Percentiles rank a stretch among this genome's conserved stretches.
phyloP scores from a whole-genome alignment of 1,284 basidiomycete species.

The Ceratobasidium sp. region DNA sequence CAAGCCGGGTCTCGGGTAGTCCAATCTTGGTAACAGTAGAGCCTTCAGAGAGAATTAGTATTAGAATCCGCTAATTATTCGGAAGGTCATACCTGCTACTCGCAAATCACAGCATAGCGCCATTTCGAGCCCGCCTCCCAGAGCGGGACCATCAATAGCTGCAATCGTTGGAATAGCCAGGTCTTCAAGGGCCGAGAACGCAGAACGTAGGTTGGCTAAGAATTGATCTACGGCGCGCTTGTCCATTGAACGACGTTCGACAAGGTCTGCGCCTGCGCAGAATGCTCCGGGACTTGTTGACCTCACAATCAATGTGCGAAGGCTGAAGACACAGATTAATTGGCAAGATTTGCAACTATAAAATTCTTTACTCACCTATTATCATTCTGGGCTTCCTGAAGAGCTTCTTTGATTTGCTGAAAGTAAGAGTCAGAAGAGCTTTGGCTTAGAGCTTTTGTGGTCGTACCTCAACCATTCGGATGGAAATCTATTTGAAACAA shows the following conservation, averaged over 20 bases:
- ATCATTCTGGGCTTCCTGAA: constrained; percentile 19
- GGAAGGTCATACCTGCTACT: constrained; percentile 70
- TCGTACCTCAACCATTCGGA: constrained; percentile 63
- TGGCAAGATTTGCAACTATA: background rate
- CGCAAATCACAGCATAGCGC: constrained; percentile 89
- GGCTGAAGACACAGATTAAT: constrained; percentile 55
- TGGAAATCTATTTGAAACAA: constrained; percentile 4
- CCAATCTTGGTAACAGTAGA: constrained; percentile 78
- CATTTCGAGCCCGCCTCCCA: constrained; percentile 91
- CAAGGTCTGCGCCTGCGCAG: constrained; percentile 92
- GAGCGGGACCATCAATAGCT: constrained; percentile 91
- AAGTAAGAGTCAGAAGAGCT: background rate
- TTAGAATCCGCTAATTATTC: background rate
- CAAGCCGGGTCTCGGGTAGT: constrained; percentile 84
- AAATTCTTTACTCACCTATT: constrained; percentile 4
- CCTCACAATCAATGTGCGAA: constrained; percentile 81
- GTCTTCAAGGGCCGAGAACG: constrained; percentile 78
- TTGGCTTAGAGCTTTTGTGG: constrained; percentile 55
- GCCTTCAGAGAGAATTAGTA: constrained; percentile 53
- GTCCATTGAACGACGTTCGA: constrained; percentile 85
- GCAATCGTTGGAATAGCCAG: constrained; percentile 90
- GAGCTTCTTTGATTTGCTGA: constrained; percentile 35
- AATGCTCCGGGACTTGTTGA: constrained; percentile 81
- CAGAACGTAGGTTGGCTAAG: constrained; percentile 77
- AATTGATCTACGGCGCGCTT: constrained; percentile 79